Evolutionary conservation across 78 protist species (phyloP), one percentile per base, ranked within the genome.

Genomic region (Polysphondylium violaceum): DNA sequence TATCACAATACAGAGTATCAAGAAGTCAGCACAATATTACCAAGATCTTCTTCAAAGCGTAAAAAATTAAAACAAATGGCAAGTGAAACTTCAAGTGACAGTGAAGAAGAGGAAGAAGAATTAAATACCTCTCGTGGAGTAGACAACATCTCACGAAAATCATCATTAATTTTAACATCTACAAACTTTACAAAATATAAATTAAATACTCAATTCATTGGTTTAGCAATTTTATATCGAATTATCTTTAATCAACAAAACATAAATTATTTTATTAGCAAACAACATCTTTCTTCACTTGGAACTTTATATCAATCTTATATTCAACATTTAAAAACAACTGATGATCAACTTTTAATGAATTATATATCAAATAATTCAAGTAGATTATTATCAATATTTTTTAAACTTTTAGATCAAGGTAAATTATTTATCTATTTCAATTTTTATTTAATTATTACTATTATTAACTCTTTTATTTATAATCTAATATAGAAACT

Each of bases 231-330:
- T 9, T 44, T 83, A 11, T 83, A 83, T 83, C 19, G 91, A 40
- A 1, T 83, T 7, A 55, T 69, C 38, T 83, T 83, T 31, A 83
- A 69, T n/a, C 36, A 27, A 40, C 69, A 83, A 60, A 83, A 83
- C 59, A 63, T 69, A 14, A 69, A 43, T 35, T 47, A 83, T 58
- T 83, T 83, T 33, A 43, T 31, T 23, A 41, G 55, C 35, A 31
- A 59, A 21, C 51, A 58, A 6, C 40, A 11, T 43, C 8, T 83
- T 16, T 55, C 23, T 23, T 25, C 41, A 53, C 59, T 68, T 29
- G 56, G 35, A 27, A 53, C 31, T 8, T 21, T 69, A 2, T 83
- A 69, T 33, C 47, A 25, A 27, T 9, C 25, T 7, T 43, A 55
- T 9, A 29, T 83, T 19, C 25, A 63, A 7, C 50, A 67, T 25